phyloP scores from a whole-genome alignment of 2,329 filamentous ascomycete genomes.

The Talaromyces sp. region DNA sequence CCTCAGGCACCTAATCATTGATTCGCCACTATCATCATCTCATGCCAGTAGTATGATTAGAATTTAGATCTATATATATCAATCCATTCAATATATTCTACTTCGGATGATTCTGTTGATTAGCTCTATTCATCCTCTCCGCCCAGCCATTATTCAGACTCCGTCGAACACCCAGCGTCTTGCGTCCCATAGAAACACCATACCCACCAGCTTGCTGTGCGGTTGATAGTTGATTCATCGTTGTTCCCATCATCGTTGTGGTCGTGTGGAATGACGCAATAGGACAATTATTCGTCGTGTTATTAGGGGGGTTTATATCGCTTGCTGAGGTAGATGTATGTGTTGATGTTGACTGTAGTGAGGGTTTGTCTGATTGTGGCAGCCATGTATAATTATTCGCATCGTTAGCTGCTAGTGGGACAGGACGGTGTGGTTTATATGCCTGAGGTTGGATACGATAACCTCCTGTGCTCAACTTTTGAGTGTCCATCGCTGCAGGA shows the following conservation, averaged over 20 bases:
- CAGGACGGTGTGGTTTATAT: constrained; percentile 33
- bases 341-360: background rate
- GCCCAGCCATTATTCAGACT: constrained; percentile 45
- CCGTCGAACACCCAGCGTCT: constrained; percentile 44
- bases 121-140: constrained; percentile 22
- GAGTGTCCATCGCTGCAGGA: constrained; percentile 24
- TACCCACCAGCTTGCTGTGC: background rate
- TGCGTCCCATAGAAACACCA: constrained; percentile 27
- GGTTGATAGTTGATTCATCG: constrained; percentile 9
- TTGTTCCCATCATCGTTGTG: constrained; percentile 33
- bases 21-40: background rate
- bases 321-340: constrained; percentile 23
- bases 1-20: background rate
- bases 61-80: background rate
- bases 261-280: constrained; percentile 42
- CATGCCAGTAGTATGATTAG: background rate
- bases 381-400: constrained; percentile 37
- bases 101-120: constrained; percentile 9
- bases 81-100: background rate
- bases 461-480: constrained; percentile 15
- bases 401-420: constrained; percentile 31
- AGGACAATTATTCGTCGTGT: constrained; percentile 24
- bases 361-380: constrained; percentile 23
- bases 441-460: constrained; percentile 36
- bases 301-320: constrained; percentile 26